A percentile compares a stretch with the other conserved stretches of the same genome.
Evolutionary conservation across 768 basidiomycete genomes (phyloP).

Genomic region (Paxillus rubicundulus): DNA sequence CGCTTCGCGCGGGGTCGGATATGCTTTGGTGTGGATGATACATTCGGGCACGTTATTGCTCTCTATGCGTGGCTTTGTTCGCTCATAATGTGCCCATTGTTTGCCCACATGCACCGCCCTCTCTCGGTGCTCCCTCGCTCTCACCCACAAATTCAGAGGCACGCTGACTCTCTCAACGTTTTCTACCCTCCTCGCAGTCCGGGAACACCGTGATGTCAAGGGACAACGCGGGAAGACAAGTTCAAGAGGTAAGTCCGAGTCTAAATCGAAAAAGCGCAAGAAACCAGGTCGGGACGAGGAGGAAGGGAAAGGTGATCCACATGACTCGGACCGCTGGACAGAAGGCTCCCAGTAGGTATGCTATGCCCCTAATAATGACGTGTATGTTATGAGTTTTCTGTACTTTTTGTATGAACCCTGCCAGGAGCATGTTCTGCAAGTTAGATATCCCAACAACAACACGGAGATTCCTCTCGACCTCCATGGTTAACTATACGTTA

Average conservation of each 20-base stretch:
- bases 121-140: not conserved
- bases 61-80: not conserved
- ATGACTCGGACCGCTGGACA: not conserved
- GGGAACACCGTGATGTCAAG: slow-evolving; percentile 11
- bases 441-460: too few species aligned
- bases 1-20: too few species aligned
- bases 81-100: not conserved
- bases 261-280: slow-evolving; percentile 7
- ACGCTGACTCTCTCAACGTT: slow-evolving; percentile 64
- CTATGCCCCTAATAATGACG: too few species aligned
- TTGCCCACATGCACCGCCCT: not conserved
- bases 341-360: not conserved
- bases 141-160: slow-evolving; percentile 45
- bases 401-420: too few species aligned
- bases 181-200: slow-evolving; percentile 52
- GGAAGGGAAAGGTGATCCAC: not conserved
- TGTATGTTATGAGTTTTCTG: too few species aligned
- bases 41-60: slow-evolving; percentile 36
- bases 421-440: too few species aligned
- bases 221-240: slow-evolving; percentile 3
- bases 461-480: too few species aligned
- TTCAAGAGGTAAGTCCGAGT: not conserved
- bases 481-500: too few species aligned
- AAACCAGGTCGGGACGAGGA: slow-evolving; percentile 4
- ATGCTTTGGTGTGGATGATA: too few species aligned